Evolutionary conservation across 2,329 filamentous ascomycete genomes (phyloP), one percentile per base, ranked within the genome.

Genomic region (Pyricularia pennisetigena): DNA sequence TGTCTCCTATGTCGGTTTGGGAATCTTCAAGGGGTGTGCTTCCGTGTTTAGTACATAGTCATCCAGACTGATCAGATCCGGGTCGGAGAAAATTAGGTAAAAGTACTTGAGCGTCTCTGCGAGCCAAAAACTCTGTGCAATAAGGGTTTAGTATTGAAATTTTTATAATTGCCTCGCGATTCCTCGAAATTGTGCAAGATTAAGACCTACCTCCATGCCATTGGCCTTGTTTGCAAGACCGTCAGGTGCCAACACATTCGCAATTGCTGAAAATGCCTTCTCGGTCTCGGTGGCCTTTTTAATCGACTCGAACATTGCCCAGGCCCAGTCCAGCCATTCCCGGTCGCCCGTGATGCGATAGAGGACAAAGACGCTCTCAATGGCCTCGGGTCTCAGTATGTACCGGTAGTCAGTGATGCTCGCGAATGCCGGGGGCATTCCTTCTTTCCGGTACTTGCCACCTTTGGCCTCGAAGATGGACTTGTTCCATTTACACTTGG

Each of bases 341-440:
- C 85, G 82, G 71, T 93, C 88, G 5, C 88, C 88, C 0, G 90
- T 93, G 73, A 93, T 90, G 66, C 90, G 86, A 84, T 90, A 93
- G 86, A 93, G 90, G 75, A 93, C 89, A 75, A 93, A 89, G 65
- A 93, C 79, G 64, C 85, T 89, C 76, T 93, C 90, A 30, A 92
- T 84, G 0, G 90, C 92, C 77, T 93, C 90, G 0, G 91, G 90
- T 24, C 90, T 82, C 74, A 93, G 62, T 30, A 73, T 82, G 70
- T 88, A 89, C 63, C 80, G 71, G 5, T 74, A 41, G 62, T 78
- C 76, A 4, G 71, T 69, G 2, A 74, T 71, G 16, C 70, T 69
- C 1, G 70, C 69, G 28, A 78, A 74, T 0, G 76, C 76, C 0
- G 80, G 78, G 61, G 72, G 71, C 32, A 71, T 72, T 61, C n/a